phyloP scores from a whole-genome alignment of 768 basidiomycete species.

The Dentipellis sp. region DNA sequence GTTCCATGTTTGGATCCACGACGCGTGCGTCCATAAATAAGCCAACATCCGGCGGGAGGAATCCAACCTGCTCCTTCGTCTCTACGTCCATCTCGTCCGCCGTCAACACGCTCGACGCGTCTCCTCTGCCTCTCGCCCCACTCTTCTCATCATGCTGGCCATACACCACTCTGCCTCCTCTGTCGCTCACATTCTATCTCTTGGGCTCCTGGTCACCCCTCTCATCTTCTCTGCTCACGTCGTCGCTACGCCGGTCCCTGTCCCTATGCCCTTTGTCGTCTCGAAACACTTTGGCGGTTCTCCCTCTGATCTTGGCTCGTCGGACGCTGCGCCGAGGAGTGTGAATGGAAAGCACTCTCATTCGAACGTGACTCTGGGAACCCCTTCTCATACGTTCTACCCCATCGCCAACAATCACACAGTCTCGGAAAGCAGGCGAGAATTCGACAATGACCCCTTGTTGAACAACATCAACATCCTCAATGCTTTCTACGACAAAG shows the following conservation, averaged over 20 bases:
- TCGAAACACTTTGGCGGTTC: slow-evolving; percentile 10
- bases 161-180: slow-evolving; percentile 30
- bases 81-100: slow-evolving; percentile 1
- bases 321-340: slow-evolving; percentile 5
- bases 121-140: slow-evolving; percentile 4
- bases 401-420: not conserved
- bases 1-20: slow-evolving; percentile 6
- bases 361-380: not conserved
- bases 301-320: slow-evolving; percentile 11
- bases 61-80: not conserved
- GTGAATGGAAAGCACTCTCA: slow-evolving; percentile 2
- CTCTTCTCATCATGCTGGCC: slow-evolving; percentile 22
- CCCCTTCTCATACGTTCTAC: not conserved
- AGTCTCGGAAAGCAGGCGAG: not conserved
- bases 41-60: not conserved
- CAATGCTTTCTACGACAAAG: slow-evolving; percentile 16
- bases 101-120: slow-evolving; percentile 10
- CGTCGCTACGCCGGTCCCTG: slow-evolving; percentile 20
- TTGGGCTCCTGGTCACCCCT: slow-evolving; percentile 27
- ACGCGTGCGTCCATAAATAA: not conserved
- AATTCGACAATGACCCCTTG: slow-evolving; percentile 4
- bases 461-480: slow-evolving; percentile 15
- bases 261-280: slow-evolving; percentile 10
- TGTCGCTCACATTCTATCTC: slow-evolving; percentile 30
- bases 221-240: slow-evolving; percentile 12